Evolutionary conservation across 1,284 basidiomycete genomes (phyloP).

Genomic region (Puccinia brachypodii): DNA sequence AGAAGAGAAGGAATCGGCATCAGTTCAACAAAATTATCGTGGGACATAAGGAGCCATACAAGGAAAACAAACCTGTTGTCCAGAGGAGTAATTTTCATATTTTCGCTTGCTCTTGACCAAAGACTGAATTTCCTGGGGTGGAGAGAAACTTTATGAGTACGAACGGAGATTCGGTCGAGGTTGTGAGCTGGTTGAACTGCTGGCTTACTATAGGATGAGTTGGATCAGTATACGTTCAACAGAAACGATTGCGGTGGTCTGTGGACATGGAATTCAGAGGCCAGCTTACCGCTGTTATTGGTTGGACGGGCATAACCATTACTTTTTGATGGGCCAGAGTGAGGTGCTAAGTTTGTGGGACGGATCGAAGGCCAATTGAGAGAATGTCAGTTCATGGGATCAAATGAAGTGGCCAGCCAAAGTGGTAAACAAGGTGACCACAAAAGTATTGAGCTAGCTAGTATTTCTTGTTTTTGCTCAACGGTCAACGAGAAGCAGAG

Average conservation of each 20-base stretch:
- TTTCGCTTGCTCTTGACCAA: slow-evolving; percentile 39
- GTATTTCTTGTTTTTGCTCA: not conserved
- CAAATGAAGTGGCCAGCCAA: not conserved
- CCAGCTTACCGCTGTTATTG: slow-evolving; percentile 25
- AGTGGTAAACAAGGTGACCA: not conserved
- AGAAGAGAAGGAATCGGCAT: not conserved
- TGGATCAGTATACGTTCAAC: not conserved
- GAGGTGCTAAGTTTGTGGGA: slow-evolving; percentile 15
- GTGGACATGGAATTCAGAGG: not conserved
- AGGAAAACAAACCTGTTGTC: slow-evolving; percentile 24
- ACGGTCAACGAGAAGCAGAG: not conserved
- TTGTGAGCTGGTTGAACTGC: not conserved
- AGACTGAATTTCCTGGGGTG: not conserved
- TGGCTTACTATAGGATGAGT: not conserved
- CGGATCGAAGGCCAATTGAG: not conserved
- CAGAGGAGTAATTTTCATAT: slow-evolving; percentile 27
- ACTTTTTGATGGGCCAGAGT: slow-evolving; percentile 30
- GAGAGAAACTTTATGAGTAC: not conserved
- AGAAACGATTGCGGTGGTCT: not conserved
- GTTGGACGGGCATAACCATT: slow-evolving; percentile 12
- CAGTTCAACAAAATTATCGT: not conserved
- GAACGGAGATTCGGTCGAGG: not conserved
- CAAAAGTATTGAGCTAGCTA: not conserved
- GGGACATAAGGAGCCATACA: not conserved
- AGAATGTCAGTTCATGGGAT: not conserved